phyloP scores from a whole-genome alignment of 305 asterid species.

The Striga hermonthica region DNA sequence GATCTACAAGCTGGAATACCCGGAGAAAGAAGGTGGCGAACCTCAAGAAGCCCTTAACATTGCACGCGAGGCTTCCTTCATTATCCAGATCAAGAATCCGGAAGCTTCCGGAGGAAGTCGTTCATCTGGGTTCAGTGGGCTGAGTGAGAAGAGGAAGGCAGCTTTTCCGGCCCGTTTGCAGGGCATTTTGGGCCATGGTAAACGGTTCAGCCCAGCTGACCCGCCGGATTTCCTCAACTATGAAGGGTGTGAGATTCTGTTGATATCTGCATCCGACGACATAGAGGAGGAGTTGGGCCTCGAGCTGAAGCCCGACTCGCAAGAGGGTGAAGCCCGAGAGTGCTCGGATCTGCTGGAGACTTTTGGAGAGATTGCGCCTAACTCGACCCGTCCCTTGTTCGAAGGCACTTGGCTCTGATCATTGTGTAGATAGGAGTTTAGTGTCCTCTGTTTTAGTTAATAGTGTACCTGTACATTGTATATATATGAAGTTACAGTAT shows the following conservation, averaged over 20 bases:
- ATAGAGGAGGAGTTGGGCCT: conserved; percentile 61
- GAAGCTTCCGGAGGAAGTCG: conserved; percentile 11
- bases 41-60: conserved; percentile 57
- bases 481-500: too few relatives aligned
- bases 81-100: conserved; percentile 64
- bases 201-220: conserved; percentile 46
- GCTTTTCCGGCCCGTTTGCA: conserved; percentile 55
- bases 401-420: conserved; percentile 54
- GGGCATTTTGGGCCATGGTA: conserved; percentile 42
- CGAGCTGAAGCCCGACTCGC: conserved; percentile 45
- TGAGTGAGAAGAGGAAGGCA: conserved; percentile 52
- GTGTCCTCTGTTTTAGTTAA: not conserved
- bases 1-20: conserved; percentile 65
- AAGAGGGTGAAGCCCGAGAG: conserved; percentile 18
- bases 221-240: conserved; percentile 70
- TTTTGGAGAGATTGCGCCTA: conserved; percentile 40
- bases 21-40: conserved; percentile 36
- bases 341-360: conserved; percentile 53
- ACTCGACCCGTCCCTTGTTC: conserved; percentile 48
- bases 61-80: conserved; percentile 56
- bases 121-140: conserved; percentile 37
- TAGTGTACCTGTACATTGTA: not conserved
- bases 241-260: conserved; percentile 74
- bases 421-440: too few relatives aligned
- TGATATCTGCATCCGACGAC: conserved; percentile 65